Evolutionary conservation across 352 stramenopile species (phyloP).

Genomic region (Saprolegnia parasitica): DNA sequence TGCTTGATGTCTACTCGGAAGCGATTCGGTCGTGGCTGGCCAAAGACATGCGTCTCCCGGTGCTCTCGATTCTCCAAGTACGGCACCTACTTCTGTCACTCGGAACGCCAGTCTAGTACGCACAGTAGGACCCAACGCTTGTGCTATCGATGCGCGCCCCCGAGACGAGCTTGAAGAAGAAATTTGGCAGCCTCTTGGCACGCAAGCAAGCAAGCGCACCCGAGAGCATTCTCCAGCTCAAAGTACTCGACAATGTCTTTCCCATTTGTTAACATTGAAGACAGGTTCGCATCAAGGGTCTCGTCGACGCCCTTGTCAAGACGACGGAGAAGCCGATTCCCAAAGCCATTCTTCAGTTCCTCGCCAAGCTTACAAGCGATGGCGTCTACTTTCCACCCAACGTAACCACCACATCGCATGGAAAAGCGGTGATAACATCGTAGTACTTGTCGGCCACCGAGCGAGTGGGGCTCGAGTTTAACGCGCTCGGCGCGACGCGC

Average conservation of each 20-base stretch:
- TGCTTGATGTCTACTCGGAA: constrained; percentile 63
- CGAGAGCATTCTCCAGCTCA: background rate
- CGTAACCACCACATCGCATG: constrained; percentile 28
- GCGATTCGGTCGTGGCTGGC: constrained; percentile 57
- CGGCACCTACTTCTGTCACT: background rate
- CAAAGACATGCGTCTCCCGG: constrained; percentile 40
- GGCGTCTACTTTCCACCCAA: constrained; percentile 59
- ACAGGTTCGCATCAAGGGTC: constrained; percentile 55
- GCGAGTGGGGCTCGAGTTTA: constrained; percentile 44
- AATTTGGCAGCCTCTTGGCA: constrained; percentile 41
- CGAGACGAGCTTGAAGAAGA: constrained; percentile 42
- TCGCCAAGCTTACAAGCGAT: constrained; percentile 45
- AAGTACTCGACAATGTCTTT: background rate
- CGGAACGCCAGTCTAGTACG: background rate
- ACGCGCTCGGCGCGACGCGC: constrained; percentile 46
- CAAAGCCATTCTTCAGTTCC: constrained; percentile 53
- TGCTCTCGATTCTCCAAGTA: constrained; percentile 51
- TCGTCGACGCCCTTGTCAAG: constrained; percentile 46
- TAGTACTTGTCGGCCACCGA: constrained; percentile 41
- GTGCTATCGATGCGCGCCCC: constrained; percentile 43
- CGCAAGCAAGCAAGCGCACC: constrained; percentile 26
- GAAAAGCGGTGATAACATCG: constrained; percentile 14
- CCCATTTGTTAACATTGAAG: constrained; percentile 41
- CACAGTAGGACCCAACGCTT: constrained; percentile 35
- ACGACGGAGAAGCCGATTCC: constrained; percentile 48